Evolutionary conservation across 2,329 filamentous ascomycete genomes (phyloP).

Genomic region (Calonectria pseudoreteaudii): DNA sequence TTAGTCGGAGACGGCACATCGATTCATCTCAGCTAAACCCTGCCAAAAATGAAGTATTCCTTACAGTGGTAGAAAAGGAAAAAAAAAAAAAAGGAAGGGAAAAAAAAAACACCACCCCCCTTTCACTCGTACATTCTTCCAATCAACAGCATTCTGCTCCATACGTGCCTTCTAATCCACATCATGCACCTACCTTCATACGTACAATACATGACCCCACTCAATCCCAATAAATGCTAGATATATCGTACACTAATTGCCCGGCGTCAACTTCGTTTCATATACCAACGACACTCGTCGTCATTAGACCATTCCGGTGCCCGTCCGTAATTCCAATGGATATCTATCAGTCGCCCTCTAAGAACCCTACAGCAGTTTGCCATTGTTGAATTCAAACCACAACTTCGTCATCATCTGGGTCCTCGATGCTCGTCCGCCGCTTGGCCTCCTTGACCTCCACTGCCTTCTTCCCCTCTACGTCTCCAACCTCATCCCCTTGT

Average conservation of each 20-base stretch:
- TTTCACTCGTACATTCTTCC: background rate
- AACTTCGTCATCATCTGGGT: constrained; percentile 66
- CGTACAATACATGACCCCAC: constrained; percentile 4
- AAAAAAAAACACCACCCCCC: too few relatives aligned
- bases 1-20: background rate
- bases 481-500: constrained; percentile 32
- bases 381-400: constrained; percentile 48
- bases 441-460: constrained; percentile 66
- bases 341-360: constrained; percentile 28
- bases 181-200: constrained; percentile 4
- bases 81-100: too few relatives aligned
- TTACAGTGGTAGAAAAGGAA: too few relatives aligned
- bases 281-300: constrained; percentile 5
- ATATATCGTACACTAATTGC: constrained; percentile 18
- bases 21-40: background rate
- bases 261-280: constrained; percentile 10
- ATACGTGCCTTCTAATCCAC: constrained; percentile 2
- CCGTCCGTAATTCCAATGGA: constrained; percentile 6
- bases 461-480: constrained; percentile 51
- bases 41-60: background rate
- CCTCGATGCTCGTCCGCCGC: constrained; percentile 69
- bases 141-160: background rate
- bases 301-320: constrained; percentile 9
- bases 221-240: constrained; percentile 2
- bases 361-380: constrained; percentile 28